phyloP scores from a whole-genome alignment of 768 basidiomycete species.

The Termitomyces sp. region DNA sequence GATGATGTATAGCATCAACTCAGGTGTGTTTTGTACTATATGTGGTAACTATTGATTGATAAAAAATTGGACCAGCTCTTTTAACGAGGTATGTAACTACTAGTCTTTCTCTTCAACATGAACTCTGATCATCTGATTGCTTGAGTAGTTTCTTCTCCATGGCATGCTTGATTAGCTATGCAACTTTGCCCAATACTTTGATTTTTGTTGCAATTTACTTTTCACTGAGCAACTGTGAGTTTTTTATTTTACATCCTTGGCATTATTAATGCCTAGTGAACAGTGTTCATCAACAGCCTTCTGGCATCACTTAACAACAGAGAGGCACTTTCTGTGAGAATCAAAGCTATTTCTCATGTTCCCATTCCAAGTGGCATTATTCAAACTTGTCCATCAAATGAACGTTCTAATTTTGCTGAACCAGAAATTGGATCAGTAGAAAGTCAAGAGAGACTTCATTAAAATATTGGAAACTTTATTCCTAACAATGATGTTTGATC shows the following conservation, averaged over 20 bases:
- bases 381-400: background rate
- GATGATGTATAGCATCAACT: background rate
- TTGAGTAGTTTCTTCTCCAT: background rate
- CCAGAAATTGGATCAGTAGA: no score
- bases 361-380: background rate
- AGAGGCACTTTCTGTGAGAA: background rate
- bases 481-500: no score
- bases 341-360: background rate
- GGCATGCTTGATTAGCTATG: background rate
- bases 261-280: background rate
- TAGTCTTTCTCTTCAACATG: background rate
- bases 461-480: no score
- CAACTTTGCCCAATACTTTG: background rate
- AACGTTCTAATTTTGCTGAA: no score
- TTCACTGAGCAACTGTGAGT: background rate
- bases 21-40: background rate
- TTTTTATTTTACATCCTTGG: background rate
- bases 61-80: background rate
- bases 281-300: background rate
- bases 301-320: background rate
- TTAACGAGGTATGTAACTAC: background rate
- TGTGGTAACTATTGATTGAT: background rate
- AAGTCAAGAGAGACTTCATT: no score
- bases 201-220: background rate
- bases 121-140: background rate